Evolutionary conservation across 441 rosid genomes (phyloP).

Genomic region (Jatropha multifida): DNA sequence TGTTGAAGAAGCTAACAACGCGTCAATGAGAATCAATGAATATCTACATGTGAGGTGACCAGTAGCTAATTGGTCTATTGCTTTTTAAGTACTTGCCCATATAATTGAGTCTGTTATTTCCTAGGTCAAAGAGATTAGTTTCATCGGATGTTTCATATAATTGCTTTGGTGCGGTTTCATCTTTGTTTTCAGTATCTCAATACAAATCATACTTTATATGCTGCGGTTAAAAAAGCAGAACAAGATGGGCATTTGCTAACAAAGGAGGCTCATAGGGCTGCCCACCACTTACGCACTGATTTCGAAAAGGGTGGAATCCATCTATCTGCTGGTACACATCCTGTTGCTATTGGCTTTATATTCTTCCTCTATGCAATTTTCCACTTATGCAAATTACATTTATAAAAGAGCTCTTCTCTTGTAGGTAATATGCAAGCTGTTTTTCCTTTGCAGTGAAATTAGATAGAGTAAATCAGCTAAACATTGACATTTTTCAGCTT

Average conservation of each 20-base stretch:
- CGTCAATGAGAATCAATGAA: conserved; percentile 77
- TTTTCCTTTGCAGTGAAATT: conserved; percentile 64
- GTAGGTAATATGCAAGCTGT: conserved; percentile 18
- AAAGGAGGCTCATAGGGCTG: conserved; percentile 82
- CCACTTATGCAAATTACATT: conserved; percentile 4
- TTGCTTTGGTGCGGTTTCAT: conserved; percentile 15
- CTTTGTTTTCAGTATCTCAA: conserved; percentile 62
- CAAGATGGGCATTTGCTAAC: conserved; percentile 61
- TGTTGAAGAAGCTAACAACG: conserved; percentile 87
- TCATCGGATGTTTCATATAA: conserved; percentile 5
- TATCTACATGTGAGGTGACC: conserved; percentile 99
- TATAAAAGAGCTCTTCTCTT: background rate
- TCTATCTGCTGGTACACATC: conserved; percentile 59
- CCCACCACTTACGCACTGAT: conserved; percentile 67
- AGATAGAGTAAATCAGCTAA: conserved; percentile 73
- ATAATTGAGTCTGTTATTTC: conserved; percentile 14
- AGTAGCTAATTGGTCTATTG: conserved; percentile 33
- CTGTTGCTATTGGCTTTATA: conserved; percentile 16
- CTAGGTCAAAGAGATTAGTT: background rate
- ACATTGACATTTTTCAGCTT: conserved; percentile 58
- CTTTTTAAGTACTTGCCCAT: conserved; percentile 6
- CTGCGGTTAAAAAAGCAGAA: conserved; percentile 87
- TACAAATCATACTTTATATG: conserved; percentile 72
- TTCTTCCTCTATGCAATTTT: conserved; percentile 20
- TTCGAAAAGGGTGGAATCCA: conserved; percentile 98